phyloP scores from a whole-genome alignment of 1,284 basidiomycete species.

The Leccinum olivaceoglutinosum region DNA sequence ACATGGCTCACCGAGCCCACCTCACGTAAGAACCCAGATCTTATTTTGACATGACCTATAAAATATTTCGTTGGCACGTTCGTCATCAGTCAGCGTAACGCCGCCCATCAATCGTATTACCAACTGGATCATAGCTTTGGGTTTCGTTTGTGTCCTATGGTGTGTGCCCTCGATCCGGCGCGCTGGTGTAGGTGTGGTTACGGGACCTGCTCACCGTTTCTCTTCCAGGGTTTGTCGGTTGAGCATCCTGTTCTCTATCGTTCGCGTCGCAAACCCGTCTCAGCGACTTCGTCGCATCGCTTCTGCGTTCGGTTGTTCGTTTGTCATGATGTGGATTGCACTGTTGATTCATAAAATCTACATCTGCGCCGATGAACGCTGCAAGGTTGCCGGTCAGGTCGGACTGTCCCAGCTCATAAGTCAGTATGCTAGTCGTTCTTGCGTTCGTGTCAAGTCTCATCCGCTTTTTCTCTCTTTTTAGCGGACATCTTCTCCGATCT shows the following conservation, averaged over 20 bases:
- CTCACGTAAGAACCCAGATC: conserved; percentile 8
- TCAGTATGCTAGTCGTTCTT: conserved; percentile 6
- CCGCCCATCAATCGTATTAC: background rate
- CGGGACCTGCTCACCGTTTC: background rate
- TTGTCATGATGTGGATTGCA: conserved; percentile 22
- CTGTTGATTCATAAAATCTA: conserved; percentile 16
- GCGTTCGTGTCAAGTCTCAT: background rate
- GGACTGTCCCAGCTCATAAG: conserved; percentile 20
- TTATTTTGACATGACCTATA: background rate
- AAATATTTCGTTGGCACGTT: background rate
- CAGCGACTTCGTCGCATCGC: conserved; percentile 6
- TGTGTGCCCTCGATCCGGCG: conserved; percentile 3
- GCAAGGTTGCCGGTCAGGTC: conserved; percentile 3
- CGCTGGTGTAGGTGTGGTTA: background rate
- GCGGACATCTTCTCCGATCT: conserved; percentile 27
- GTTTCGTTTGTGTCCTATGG: conserved; percentile 21
- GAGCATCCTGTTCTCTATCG: conserved; percentile 23
- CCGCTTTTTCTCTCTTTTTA: background rate
- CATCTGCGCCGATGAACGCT: conserved; percentile 8
- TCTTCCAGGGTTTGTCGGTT: conserved; percentile 19
- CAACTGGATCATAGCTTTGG: conserved; percentile 15
- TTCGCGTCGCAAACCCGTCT: conserved; percentile 16
- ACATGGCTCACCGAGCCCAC: background rate
- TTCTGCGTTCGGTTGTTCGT: conserved; percentile 12
- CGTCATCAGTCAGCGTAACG: background rate